Evolutionary conservation across 1,284 basidiomycete genomes (phyloP), one percentile per base, ranked within the genome.

Genomic region (Takashimella koratensis): DNA sequence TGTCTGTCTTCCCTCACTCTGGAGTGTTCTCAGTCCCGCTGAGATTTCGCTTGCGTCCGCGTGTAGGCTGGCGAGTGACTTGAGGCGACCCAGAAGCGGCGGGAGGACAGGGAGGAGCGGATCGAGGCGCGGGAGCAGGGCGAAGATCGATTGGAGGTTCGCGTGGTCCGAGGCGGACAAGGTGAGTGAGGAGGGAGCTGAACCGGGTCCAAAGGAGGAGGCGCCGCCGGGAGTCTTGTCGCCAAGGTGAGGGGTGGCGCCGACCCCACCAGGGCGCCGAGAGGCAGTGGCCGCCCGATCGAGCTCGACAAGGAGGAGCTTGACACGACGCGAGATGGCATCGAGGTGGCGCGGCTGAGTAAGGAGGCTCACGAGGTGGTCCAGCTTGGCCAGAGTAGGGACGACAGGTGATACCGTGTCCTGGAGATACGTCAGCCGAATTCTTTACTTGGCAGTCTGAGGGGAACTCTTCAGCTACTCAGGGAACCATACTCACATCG

Each of bases 341-440:
- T 98, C 95, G 39, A 98, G 86, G 71, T 98, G 94, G 5, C 93
- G 85, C 0, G 96, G 95, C 78, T 98, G 93, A 0, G 93, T 90
- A 48, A 98, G 83, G 13, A 98, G 80, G 2, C 86, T 84, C 25
- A 98, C 79, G 53, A 71, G 57, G 24, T 86, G 84, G 67, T 90
- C 91, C 39, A 97, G 82, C 25, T 90, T 85, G 16, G 82, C 82
- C 42, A 98, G 79, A 43, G 91, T 84, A 0, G 88, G 85, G 1
- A 96, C 77, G 13, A 98, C 79, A 0, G 95, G 92, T 1, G 86
- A 78, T 3, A 84, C 84, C 1, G 85, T 83, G 8, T 79, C 75
- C 84, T 84, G 65, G 5, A 30, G 50, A 50, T 21, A 51, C 47
- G 16, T 41, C 56, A 49, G 42, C 3, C 36, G n/a, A 26, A 44